Base-by-base conservation (phyloP, 768 basidiomycete genomes). In the Agrocybe praecox region DNA sequence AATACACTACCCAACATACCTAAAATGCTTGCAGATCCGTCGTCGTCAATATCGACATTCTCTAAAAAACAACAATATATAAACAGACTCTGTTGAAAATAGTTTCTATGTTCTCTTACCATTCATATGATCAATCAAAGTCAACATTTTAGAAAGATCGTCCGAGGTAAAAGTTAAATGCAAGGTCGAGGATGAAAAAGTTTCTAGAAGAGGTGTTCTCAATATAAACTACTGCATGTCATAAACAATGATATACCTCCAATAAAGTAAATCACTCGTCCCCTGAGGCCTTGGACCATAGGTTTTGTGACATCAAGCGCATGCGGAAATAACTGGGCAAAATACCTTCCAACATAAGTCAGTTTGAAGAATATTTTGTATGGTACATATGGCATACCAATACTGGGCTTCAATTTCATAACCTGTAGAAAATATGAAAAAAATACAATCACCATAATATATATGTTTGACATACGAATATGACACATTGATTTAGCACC, bases 401-500 rank as follows among this genome's bases (percentile, higher is more conserved):
- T 80, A 79, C 49, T 76, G 74, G 0, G 70, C 65, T 55, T 76
- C 73, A 3, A 80, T 63, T 48, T 72, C 68, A 51, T 75, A 73
- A 3, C 69, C 79, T 80, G 40, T 17, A 6, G 24, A 18, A 52
- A 26, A 32, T 18, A 7, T 11, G 48, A 29, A n/a, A n/a, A 42
- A 26, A n/a, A n/a, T n/a, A 9, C n/a, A 33, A 17, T 21, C 15
- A 11, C 3, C n/a, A n/a, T 33, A 19, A 1, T 24, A 7, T 12
- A 14, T 19, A 9, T 6, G n/a, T 4, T 42, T 5, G 6, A 69
- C 76, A 47, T 58, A 83, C 83, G 71, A 17, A 81, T 65, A 57
- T 79, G 77, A 7, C 70, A 67, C 19, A 70, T 62, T 1, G 68
- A 65, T 9, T 69, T 71, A 0, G 75, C 72, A 9, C 80, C 82